A percentile compares a stretch with the other conserved stretches of the same genome.
Evolutionary conservation across 1,139 yeast genomes (phyloP).

Genomic region (Saccharomyces uvarum): DNA sequence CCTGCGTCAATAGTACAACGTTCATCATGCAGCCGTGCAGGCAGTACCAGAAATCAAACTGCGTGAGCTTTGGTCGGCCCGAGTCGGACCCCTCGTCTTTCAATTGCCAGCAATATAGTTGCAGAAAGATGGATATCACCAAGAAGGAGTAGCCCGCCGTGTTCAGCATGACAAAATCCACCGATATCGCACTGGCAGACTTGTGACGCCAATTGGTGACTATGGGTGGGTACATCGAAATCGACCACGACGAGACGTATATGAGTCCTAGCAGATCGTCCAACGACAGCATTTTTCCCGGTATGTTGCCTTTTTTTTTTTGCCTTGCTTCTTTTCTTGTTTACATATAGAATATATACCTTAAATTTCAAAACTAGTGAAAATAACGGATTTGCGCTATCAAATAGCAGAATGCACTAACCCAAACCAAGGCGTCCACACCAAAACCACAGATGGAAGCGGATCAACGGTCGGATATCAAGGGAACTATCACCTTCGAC

Average conservation of each 20-base stretch:
- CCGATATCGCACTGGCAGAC: constrained; percentile 40
- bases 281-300: constrained; percentile 1
- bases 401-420: neutral
- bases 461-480: constrained; percentile 3
- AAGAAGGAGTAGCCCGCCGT: constrained; percentile 39
- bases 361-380: neutral
- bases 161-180: constrained; percentile 39
- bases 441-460: neutral
- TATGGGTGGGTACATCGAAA: constrained; percentile 42
- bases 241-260: constrained; percentile 31
- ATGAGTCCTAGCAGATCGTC: constrained; percentile 22
- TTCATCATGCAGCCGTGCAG: constrained; percentile 39
- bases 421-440: neutral
- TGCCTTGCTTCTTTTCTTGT: neutral
- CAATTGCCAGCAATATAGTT: constrained; percentile 29
- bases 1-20: constrained; percentile 34
- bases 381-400: neutral
- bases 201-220: constrained; percentile 33
- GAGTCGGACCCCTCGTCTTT: constrained; percentile 1
- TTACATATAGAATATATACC: neutral
- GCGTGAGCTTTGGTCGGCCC: constrained; percentile 36
- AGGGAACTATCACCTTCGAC: constrained; percentile 24
- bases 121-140: constrained; percentile 35
- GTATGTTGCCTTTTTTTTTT: neutral
- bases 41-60: constrained; percentile 39